These are phyloP conservation scores for Plectosphaerella plurivora DNA, from an alignment of 2,329 filamentous ascomycete genomes.

Conservation along the genomic window DNA sequence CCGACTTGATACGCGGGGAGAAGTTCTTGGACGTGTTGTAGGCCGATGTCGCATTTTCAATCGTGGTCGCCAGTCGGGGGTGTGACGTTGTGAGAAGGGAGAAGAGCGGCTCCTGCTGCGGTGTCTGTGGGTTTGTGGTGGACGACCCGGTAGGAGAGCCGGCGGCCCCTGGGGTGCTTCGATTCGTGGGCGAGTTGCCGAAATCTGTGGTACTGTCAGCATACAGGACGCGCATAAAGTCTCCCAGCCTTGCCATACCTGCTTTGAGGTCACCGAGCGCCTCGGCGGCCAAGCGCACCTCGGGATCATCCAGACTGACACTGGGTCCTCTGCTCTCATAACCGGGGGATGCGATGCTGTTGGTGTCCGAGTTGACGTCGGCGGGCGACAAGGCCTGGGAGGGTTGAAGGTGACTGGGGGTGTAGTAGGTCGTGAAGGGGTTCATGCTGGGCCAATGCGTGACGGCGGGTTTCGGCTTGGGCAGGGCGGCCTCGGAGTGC, in stretches of 20 bases:
- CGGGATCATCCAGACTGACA: slow-evolving; percentile 60
- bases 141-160: slow-evolving; percentile 28
- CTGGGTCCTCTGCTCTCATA: slow-evolving; percentile 42
- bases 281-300: slow-evolving; percentile 68
- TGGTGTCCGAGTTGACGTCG: slow-evolving; percentile 41
- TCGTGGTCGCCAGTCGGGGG: slow-evolving; percentile 78
- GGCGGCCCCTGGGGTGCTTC: slow-evolving; percentile 34
- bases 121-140: slow-evolving; percentile 30
- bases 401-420: slow-evolving; percentile 35
- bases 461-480: slow-evolving; percentile 19
- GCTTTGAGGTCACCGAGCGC: slow-evolving; percentile 70
- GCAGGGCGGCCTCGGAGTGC: slow-evolving; percentile 12
- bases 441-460: slow-evolving; percentile 45
- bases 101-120: slow-evolving; percentile 72
- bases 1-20: slow-evolving; percentile 81
- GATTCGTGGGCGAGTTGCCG: slow-evolving; percentile 56
- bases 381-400: slow-evolving; percentile 40
- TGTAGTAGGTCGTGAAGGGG: slow-evolving; percentile 44
- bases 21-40: slow-evolving; percentile 89
- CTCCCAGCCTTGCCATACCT: slow-evolving; percentile 43
- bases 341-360: slow-evolving; percentile 38
- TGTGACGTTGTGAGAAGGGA: slow-evolving; percentile 85
- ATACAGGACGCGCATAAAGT: slow-evolving; percentile 1
- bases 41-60: slow-evolving; percentile 77
- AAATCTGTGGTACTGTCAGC: slow-evolving; percentile 46